Evolutionary conservation across 805 yeast genomes (phyloP).

Genomic region (Candida ponderosae): DNA sequence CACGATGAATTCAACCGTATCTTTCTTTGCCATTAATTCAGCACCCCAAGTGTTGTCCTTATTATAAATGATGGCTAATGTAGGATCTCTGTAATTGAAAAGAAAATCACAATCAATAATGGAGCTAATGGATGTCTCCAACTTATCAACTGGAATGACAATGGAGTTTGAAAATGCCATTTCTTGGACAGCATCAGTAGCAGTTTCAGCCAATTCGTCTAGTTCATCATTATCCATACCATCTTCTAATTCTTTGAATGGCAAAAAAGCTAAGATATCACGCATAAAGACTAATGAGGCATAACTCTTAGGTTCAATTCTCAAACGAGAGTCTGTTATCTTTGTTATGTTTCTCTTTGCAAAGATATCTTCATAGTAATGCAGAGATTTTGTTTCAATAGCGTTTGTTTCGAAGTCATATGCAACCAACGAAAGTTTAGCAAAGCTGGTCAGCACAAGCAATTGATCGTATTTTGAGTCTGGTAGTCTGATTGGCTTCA

Average conservation of each 20-base stretch:
- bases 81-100: constrained; percentile 73
- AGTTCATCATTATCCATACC: constrained; percentile 27
- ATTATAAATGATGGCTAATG: constrained; percentile 59
- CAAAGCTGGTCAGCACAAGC: constrained; percentile 58
- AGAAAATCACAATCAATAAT: constrained; percentile 69
- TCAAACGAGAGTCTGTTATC: constrained; percentile 20
- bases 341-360: constrained; percentile 39
- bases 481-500: constrained; percentile 41
- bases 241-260: constrained; percentile 41
- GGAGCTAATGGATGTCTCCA: constrained; percentile 50
- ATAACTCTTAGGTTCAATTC: constrained; percentile 48
- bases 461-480: constrained; percentile 52
- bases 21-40: constrained; percentile 48
- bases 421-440: constrained; percentile 67
- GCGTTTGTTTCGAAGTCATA: constrained; percentile 54
- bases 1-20: constrained; percentile 53
- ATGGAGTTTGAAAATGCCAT: constrained; percentile 33
- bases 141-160: constrained; percentile 44
- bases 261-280: constrained; percentile 66
- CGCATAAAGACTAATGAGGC: constrained; percentile 54
- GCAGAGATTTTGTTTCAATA: constrained; percentile 71
- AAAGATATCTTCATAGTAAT: constrained; percentile 73
- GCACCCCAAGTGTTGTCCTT: constrained; percentile 76
- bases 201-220: constrained; percentile 16
- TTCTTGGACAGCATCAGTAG: constrained; percentile 7